Percentiles rank a stretch among this genome's conserved stretches.
These are phyloP conservation scores for Ceratocystis smalleyi DNA, from an alignment of 2,329 filamentous ascomycete genomes.

Conservation along the genomic window DNA sequence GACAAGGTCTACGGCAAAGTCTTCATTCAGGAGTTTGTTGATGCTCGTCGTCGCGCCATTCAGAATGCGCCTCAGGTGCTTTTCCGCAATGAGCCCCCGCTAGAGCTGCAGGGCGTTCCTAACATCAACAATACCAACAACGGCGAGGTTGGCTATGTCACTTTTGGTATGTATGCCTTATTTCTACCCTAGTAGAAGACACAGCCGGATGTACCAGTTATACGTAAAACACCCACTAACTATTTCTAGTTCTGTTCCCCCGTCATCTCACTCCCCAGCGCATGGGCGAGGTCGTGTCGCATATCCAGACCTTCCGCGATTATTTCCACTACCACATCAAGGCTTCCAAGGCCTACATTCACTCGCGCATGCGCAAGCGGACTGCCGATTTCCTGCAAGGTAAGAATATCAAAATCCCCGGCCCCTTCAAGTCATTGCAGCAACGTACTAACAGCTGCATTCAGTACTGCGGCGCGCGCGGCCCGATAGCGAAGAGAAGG, in stretches of 20 bases:
- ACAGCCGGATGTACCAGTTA: background rate
- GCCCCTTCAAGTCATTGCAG: background rate
- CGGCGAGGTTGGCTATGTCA: conserved; percentile 90
- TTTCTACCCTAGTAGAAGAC: background rate
- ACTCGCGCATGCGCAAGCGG: conserved; percentile 92
- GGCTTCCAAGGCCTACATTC: conserved; percentile 97
- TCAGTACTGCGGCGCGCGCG: conserved; percentile 86
- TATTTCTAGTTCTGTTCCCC: conserved; percentile 66
- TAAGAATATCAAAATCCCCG: conserved; percentile 28
- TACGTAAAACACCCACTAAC: background rate
- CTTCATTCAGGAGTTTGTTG: conserved; percentile 96
- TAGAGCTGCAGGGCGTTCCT: conserved; percentile 75
- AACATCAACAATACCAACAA: conserved; percentile 63
- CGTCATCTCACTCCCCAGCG: conserved; percentile 81
- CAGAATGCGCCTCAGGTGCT: conserved; percentile 97
- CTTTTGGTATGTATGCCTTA: conserved; percentile 67
- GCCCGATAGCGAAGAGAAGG: conserved; percentile 91
- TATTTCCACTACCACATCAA: conserved; percentile 99
- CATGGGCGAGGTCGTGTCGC: conserved; percentile 89
- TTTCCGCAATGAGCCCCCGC: conserved; percentile 83
- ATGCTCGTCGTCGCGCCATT: conserved; percentile 83
- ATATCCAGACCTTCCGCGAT: conserved; percentile 98
- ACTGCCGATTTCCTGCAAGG: conserved; percentile 97
- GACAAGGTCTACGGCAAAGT: conserved; percentile 96
- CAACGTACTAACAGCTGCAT: conserved; percentile 21